These are phyloP conservation scores for Euphrasia arctica DNA, from an alignment of 305 asterid species.

Conservation along the genomic window DNA sequence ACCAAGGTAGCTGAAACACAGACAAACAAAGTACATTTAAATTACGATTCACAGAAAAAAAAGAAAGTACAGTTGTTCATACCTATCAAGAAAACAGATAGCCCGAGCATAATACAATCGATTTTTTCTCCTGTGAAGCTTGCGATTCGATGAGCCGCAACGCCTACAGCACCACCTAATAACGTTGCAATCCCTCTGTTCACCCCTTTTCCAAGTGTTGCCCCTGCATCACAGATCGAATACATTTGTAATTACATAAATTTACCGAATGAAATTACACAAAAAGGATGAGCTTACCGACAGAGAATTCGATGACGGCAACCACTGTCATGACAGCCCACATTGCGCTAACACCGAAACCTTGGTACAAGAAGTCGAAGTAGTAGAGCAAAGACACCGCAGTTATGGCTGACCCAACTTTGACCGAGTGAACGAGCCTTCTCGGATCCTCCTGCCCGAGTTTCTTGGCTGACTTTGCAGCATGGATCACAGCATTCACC, in stretches of 20 bases:
- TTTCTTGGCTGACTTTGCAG: slow-evolving; percentile 27
- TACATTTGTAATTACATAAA: too few species aligned
- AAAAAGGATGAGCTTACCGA: slow-evolving; percentile 30
- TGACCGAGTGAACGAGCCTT: slow-evolving; percentile 54
- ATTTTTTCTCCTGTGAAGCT: slow-evolving; percentile 32
- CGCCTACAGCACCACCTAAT: slow-evolving; percentile 45
- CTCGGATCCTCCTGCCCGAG: slow-evolving; percentile 65
- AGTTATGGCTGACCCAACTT: slow-evolving; percentile 56
- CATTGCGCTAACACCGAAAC: slow-evolving; percentile 54
- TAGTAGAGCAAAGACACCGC: slow-evolving; percentile 58
- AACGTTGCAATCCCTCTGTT: slow-evolving; percentile 59
- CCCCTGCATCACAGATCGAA: slow-evolving; percentile 31
- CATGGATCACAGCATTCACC: slow-evolving; percentile 20
- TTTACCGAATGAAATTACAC: too few species aligned
- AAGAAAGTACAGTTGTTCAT: neutral
- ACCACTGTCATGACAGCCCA: slow-evolving; percentile 64
- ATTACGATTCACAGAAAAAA: too few species aligned
- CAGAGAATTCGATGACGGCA: slow-evolving; percentile 44
- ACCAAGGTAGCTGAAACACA: slow-evolving; percentile 39
- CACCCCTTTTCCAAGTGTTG: slow-evolving; percentile 58
- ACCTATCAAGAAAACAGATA: slow-evolving; percentile 43
- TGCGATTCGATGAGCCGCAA: slow-evolving; percentile 41
- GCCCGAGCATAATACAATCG: slow-evolving; percentile 33
- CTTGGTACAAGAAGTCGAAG: slow-evolving; percentile 42
- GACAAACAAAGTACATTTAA: too few species aligned